Percentiles rank a stretch among this genome's conserved stretches.
Evolutionary conservation across 225 moss, liverwort and hornwort species (phyloP).

Genomic region (Straminergon stramineum): DNA sequence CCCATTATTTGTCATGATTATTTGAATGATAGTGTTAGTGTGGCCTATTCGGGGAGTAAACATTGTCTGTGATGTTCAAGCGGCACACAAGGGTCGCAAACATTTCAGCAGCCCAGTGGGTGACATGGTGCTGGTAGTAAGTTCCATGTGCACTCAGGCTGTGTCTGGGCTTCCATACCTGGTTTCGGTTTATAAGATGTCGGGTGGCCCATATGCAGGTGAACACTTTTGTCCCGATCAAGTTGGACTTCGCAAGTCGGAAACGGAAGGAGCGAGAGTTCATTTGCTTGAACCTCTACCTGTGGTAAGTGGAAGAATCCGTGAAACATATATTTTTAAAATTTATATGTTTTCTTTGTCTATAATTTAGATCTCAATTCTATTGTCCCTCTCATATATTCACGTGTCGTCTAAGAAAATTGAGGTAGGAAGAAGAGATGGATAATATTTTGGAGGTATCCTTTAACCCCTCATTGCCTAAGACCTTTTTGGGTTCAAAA

Average conservation of each 20-base stretch:
- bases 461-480: too few species aligned
- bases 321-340: neutral
- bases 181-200: neutral
- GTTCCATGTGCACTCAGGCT: neutral
- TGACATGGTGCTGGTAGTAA: neutral
- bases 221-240: rapidly evolving
- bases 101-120: neutral
- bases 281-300: neutral
- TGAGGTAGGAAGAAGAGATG: neutral
- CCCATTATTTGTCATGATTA: neutral
- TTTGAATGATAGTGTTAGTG: neutral
- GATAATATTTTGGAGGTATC: neutral
- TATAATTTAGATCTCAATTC: neutral
- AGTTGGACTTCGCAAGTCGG: neutral
- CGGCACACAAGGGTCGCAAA: neutral
- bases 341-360: neutral
- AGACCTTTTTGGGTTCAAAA: too few species aligned
- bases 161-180: neutral
- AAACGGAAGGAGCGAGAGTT: neutral
- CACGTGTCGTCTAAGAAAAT: neutral
- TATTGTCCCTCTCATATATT: neutral
- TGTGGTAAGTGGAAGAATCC: neutral
- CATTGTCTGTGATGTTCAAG: neutral
- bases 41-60: neutral
- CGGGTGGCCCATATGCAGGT: neutral